A percentile compares a stretch with the other conserved stretches of the same genome.
These are phyloP conservation scores for Coemansia sp. DNA, from an alignment of 192 early-diverging fungal genomes.

Conservation along the genomic window DNA sequence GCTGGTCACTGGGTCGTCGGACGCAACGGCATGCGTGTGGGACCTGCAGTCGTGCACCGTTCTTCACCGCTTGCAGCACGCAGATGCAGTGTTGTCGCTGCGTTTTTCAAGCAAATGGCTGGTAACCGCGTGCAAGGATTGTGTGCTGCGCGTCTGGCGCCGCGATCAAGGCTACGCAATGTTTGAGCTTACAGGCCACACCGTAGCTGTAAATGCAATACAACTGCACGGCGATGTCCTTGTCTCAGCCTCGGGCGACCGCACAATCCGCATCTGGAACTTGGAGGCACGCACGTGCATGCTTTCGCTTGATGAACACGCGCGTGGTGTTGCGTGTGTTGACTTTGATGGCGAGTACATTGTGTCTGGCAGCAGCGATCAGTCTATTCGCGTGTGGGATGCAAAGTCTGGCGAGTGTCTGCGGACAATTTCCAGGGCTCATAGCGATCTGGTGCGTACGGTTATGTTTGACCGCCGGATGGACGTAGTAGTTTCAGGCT, in stretches of 20 bases:
- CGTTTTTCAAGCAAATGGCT: conserved; percentile 72
- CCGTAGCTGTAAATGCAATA: conserved; percentile 82
- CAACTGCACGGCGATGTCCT: conserved; percentile 61
- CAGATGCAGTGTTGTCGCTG: conserved; percentile 72
- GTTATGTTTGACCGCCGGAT: conserved; percentile 33
- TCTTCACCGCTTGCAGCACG: conserved; percentile 57
- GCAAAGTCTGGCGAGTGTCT: conserved; percentile 57
- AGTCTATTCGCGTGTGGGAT: conserved; percentile 79
- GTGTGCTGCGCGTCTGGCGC: conserved; percentile 80
- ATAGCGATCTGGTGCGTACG: conserved; percentile 42
- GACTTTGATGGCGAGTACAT: conserved; percentile 84
- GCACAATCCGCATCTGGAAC: conserved; percentile 83
- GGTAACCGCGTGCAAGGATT: conserved; percentile 83
- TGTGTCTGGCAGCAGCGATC: conserved; percentile 81
- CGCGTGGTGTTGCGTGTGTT: conserved; percentile 82
- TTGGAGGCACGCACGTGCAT: conserved; percentile 66
- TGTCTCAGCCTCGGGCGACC: conserved; percentile 76
- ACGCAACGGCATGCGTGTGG: conserved; percentile 69
- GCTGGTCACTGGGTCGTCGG: conserved; percentile 71
- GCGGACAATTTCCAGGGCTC: conserved; percentile 48
- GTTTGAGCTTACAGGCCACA: conserved; percentile 67
- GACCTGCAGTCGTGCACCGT: conserved; percentile 61
- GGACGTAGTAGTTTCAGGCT: conserved; percentile 75
- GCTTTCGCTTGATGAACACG: conserved; percentile 69
- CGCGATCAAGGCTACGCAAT: conserved; percentile 43